Percentiles rank a stretch among this genome's conserved stretches.
Conservation (phyloP, 306 rosid species). For the Herpetospermum pedunculosum region DNA sequence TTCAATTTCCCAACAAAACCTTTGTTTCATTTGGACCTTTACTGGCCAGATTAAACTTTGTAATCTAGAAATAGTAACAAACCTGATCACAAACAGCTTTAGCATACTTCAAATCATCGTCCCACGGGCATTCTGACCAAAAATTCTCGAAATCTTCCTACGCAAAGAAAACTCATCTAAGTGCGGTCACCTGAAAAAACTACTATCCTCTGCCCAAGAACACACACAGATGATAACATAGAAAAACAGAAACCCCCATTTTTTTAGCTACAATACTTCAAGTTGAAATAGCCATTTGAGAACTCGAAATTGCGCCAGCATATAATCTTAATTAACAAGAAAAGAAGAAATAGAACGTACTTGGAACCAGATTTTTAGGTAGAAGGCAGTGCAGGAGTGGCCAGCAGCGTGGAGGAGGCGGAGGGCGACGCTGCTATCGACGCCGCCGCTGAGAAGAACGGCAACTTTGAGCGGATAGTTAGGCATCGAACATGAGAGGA, state of each 20-base stretch:
- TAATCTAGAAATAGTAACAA: conserved; percentile 3
- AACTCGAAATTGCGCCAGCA: not conserved
- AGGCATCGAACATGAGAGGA: conserved; percentile 60
- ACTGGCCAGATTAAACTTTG: not conserved
- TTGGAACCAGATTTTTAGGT: conserved; percentile 92
- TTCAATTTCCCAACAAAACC: not conserved
- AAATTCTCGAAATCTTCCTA: conserved; percentile 92
- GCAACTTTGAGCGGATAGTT: conserved; percentile 46
- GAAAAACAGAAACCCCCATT: not conserved
- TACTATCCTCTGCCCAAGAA: not conserved
- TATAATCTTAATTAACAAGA: not conserved
- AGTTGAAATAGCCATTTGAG: not conserved
- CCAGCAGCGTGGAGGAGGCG: conserved; percentile 81
- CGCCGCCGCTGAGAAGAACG: conserved; percentile 82
- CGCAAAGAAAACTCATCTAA: conserved; percentile 15
- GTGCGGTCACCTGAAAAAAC: not conserved
- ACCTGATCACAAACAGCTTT: conserved; percentile 81
- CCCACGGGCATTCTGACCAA: conserved; percentile 98
- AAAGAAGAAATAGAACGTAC: conserved; percentile 18
- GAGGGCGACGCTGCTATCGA: conserved; percentile 90
- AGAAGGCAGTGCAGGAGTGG: conserved; percentile 82
- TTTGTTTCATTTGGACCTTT: not conserved
- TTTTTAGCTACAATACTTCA: not conserved
- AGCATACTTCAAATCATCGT: conserved; percentile 78
- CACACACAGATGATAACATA: not conserved